phyloP scores from a whole-genome alignment of 768 basidiomycete species.

The Suillus weaverae region DNA sequence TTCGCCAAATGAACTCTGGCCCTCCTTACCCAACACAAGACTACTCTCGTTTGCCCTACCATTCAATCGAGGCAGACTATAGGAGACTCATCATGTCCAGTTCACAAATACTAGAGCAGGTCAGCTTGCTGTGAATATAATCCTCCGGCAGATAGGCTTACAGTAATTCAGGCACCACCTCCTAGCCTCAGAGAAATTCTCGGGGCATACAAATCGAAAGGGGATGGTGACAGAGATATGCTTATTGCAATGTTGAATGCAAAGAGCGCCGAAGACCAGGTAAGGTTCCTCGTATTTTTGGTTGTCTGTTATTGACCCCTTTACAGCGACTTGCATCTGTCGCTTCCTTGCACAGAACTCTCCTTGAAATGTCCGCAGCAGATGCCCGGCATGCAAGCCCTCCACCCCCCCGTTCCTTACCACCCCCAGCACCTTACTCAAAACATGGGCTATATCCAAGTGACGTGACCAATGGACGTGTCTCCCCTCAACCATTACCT shows the following conservation, averaged over 20 bases:
- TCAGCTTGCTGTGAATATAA: conserved; percentile 16
- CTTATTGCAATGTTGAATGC: conserved; percentile 88
- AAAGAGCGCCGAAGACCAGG: conserved; percentile 93
- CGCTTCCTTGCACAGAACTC: conserved; percentile 66
- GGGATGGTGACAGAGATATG: conserved; percentile 92
- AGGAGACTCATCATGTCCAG: conserved; percentile 42
- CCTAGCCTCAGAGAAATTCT: conserved; percentile 86
- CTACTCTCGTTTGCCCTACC: conserved; percentile 17
- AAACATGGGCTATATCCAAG: conserved; percentile 21
- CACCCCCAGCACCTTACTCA: conserved; percentile 39
- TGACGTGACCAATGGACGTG: conserved; percentile 21
- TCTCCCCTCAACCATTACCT: conserved; percentile 12
- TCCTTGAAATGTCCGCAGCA: conserved; percentile 56
- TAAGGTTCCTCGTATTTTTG: conserved; percentile 32
- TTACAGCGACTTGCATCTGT: conserved; percentile 68
- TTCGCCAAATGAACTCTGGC: conserved; percentile 28
- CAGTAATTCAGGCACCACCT: conserved; percentile 59
- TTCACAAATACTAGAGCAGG: conserved; percentile 49
- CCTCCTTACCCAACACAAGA: conserved; percentile 22
- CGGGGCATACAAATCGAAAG: conserved; percentile 78
- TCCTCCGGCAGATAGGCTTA: conserved; percentile 3
- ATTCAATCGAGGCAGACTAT: conserved; percentile 17
- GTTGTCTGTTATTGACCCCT: conserved; percentile 9
- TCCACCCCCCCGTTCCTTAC: conserved; percentile 32
- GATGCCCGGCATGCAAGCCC: conserved; percentile 33